These are phyloP conservation scores for Millerago galiae DNA, from an alignment of 805 yeast species.

Conservation along the genomic window DNA sequence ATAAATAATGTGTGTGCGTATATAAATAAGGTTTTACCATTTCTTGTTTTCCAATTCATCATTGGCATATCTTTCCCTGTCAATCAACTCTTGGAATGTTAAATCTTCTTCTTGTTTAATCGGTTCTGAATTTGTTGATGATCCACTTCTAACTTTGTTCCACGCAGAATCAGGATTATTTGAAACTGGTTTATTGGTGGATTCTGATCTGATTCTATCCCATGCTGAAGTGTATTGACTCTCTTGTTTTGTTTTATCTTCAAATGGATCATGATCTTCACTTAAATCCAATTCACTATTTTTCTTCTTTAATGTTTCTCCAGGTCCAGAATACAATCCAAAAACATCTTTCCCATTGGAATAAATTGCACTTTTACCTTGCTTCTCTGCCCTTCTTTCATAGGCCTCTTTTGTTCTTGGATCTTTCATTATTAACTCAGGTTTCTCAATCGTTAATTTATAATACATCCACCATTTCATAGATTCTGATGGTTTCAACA, in stretches of 20 bases:
- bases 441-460: conserved; percentile 42
- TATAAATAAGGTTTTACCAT: conserved; percentile 10
- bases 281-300: not conserved
- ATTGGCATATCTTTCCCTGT: conserved; percentile 17
- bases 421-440: conserved; percentile 46
- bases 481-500: conserved; percentile 28
- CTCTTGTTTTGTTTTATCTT: not conserved
- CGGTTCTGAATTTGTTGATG: not conserved
- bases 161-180: conserved; percentile 12
- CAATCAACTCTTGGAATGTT: conserved; percentile 21
- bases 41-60: conserved; percentile 13
- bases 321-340: conserved; percentile 31
- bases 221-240: conserved; percentile 27
- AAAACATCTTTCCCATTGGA: conserved; percentile 31
- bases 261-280: conserved; percentile 22
- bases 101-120: not conserved
- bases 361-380: conserved; percentile 19
- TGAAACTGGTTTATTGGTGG: conserved; percentile 13
- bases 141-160: conserved; percentile 26
- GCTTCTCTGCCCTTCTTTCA: conserved; percentile 10
- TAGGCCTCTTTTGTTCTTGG: conserved; percentile 38
- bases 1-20: not conserved
- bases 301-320: conserved; percentile 16
- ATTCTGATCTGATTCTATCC: conserved; percentile 29
- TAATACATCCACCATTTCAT: conserved; percentile 48